A percentile compares a stretch with the other conserved stretches of the same genome.
Conservation (phyloP, 495 filamentous ascomycete species). For the Podospora comata region DNA sequence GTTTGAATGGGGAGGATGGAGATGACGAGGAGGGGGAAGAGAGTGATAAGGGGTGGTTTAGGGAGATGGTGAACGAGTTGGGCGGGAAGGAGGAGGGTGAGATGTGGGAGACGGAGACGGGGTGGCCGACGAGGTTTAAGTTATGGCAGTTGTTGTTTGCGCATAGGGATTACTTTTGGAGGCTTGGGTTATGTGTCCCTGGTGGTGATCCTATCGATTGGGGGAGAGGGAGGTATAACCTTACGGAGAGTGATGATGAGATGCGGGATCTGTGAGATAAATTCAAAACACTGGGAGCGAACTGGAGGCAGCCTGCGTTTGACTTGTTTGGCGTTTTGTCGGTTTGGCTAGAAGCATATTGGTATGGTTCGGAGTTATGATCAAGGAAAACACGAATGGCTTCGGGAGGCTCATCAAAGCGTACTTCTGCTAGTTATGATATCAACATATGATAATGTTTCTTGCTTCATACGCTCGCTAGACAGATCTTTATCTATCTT, state of each 20-base stretch:
- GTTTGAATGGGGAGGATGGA: slow-evolving; percentile 59
- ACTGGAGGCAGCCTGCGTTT: neutral
- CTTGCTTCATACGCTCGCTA: too few relatives aligned
- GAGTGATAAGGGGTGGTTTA: slow-evolving; percentile 1
- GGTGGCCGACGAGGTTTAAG: slow-evolving; percentile 62
- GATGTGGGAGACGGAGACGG: slow-evolving; percentile 11
- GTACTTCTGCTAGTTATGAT: too few relatives aligned
- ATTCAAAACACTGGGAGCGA: neutral
- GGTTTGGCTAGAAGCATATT: neutral
- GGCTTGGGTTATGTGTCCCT: slow-evolving; percentile 85
- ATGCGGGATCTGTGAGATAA: slow-evolving; percentile 8
- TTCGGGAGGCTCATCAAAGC: too few relatives aligned
- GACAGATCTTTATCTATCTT: too few relatives aligned
- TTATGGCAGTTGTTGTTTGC: slow-evolving; percentile 92
- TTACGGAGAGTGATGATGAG: slow-evolving; percentile 16
- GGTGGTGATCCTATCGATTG: slow-evolving; percentile 72
- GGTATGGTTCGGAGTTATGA: too few relatives aligned
- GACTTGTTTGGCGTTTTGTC: neutral
- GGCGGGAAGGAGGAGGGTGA: slow-evolving; percentile 24
- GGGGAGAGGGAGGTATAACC: slow-evolving; percentile 48
- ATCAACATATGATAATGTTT: too few relatives aligned
- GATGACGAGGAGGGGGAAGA: slow-evolving; percentile 20
- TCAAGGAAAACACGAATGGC: too few relatives aligned
- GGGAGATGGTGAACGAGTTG: slow-evolving; percentile 17
- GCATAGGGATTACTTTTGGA: slow-evolving; percentile 95